Conservation (phyloP, 2,329 filamentous ascomycete genomes). For the Sclerotinia glacialis region DNA sequence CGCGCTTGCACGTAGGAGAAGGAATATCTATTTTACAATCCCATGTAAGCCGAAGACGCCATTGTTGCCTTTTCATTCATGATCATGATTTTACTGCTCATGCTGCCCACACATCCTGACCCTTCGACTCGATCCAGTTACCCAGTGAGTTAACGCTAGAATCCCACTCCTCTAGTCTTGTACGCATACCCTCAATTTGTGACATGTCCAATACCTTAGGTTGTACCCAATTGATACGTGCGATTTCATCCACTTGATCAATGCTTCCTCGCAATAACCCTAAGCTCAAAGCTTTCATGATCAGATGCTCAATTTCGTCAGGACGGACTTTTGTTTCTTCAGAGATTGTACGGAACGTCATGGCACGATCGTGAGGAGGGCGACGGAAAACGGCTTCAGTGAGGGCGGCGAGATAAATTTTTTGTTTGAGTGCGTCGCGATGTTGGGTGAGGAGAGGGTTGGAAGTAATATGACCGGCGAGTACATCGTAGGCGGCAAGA, state of each 20-base stretch:
- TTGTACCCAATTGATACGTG: slow-evolving; percentile 97
- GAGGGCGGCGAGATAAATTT: slow-evolving; percentile 94
- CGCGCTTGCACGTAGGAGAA: slow-evolving; percentile 5
- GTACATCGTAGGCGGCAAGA: slow-evolving; percentile 77
- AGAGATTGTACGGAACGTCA: slow-evolving; percentile 86
- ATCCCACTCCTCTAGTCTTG: slow-evolving; percentile 89
- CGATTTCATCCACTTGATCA: slow-evolving; percentile 92
- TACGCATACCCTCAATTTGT: slow-evolving; percentile 91
- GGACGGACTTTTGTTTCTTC: slow-evolving; percentile 88
- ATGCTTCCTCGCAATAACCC: slow-evolving; percentile 88
- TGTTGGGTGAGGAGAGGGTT: slow-evolving; percentile 78
- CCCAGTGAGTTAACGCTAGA: slow-evolving; percentile 92
- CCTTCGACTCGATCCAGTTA: slow-evolving; percentile 93
- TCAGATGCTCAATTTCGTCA: slow-evolving; percentile 93
- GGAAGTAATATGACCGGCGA: slow-evolving; percentile 76
- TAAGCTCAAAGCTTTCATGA: slow-evolving; percentile 98
- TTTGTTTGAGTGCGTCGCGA: slow-evolving; percentile 84
- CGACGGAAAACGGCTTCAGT: slow-evolving; percentile 96
- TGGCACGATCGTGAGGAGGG: slow-evolving; percentile 89
- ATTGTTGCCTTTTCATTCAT: slow-evolving; percentile 22
- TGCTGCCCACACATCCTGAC: slow-evolving; percentile 94
- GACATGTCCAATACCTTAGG: slow-evolving; percentile 95
- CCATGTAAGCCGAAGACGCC: slow-evolving; percentile 33
- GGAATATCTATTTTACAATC: slow-evolving; percentile 38
- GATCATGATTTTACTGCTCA: slow-evolving; percentile 43